Conservation (phyloP, 2,329 filamentous ascomycete genomes). For the Diaporthe ilicicola region DNA sequence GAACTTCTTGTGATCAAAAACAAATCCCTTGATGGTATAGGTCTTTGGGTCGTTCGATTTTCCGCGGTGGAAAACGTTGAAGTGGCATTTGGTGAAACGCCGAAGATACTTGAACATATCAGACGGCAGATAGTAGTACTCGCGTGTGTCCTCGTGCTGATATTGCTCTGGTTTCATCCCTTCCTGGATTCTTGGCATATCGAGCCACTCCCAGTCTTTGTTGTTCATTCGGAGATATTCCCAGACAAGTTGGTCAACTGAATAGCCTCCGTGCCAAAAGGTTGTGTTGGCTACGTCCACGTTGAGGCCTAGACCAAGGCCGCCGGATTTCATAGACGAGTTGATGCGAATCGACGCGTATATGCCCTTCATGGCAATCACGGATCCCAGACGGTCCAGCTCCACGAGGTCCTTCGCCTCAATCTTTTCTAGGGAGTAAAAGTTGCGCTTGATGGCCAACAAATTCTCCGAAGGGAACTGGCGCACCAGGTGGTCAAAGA, state of each 20-base stretch:
- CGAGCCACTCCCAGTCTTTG: slow-evolving; percentile 37
- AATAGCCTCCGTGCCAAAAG: slow-evolving; percentile 72
- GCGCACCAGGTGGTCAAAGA: slow-evolving; percentile 88
- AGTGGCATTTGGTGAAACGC: slow-evolving; percentile 63
- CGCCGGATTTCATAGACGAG: slow-evolving; percentile 51
- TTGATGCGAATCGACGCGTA: slow-evolving; percentile 86
- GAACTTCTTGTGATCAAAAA: slow-evolving; percentile 52
- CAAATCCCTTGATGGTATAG: slow-evolving; percentile 62
- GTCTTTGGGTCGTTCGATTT: slow-evolving; percentile 55
- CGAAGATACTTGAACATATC: slow-evolving; percentile 64
- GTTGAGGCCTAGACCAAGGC: slow-evolving; percentile 79
- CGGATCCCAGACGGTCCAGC: slow-evolving; percentile 49
- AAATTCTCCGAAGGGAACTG: slow-evolving; percentile 76
- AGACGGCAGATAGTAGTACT: slow-evolving; percentile 44
- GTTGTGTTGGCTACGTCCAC: slow-evolving; percentile 91
- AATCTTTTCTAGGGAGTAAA: no score
- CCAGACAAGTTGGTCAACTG: slow-evolving; percentile 48
- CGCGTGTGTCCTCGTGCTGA: not conserved
- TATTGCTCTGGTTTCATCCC: slow-evolving; percentile 24
- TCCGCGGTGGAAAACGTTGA: slow-evolving; percentile 63
- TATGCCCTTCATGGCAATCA: slow-evolving; percentile 87
- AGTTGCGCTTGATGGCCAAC: slow-evolving; percentile 80
- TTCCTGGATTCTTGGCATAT: not conserved
- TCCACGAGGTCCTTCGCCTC: slow-evolving; percentile 50
- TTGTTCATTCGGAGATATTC: slow-evolving; percentile 38